phyloP scores from a whole-genome alignment of 73 alveolate species.

The Paramecium primaurelia region DNA sequence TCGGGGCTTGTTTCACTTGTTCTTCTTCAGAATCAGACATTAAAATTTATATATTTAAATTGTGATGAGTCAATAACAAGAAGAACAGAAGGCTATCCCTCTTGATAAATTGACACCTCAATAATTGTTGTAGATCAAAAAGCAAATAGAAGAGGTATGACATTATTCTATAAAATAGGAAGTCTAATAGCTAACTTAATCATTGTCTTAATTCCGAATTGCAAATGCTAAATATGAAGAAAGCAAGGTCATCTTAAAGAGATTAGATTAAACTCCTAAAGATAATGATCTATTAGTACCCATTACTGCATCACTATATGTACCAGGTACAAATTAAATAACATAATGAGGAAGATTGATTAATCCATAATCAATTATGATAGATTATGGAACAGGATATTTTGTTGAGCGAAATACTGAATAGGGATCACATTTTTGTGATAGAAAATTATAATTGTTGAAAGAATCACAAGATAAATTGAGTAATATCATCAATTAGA shows the following conservation, averaged over 20 bases:
- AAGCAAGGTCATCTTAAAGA: conserved; percentile 35
- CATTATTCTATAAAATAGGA: conserved; percentile 8
- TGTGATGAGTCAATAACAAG: conserved; percentile 23
- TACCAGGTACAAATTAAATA: conserved; percentile 47
- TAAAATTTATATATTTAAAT: neutral
- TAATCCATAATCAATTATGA: conserved; percentile 14
- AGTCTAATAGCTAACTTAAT: conserved; percentile 18
- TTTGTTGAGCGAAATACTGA: conserved; percentile 52
- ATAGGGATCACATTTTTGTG: conserved; percentile 43
- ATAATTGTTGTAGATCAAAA: conserved; percentile 40
- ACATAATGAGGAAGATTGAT: conserved; percentile 43
- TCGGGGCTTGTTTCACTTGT: neutral
- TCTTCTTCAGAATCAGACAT: conserved; percentile 43
- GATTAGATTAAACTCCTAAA: conserved; percentile 42
- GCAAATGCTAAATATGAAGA: conserved; percentile 60
- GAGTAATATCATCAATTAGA: conserved; percentile 7
- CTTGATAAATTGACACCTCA: conserved; percentile 51
- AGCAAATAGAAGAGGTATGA: conserved; percentile 48
- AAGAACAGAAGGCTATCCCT: conserved; percentile 58
- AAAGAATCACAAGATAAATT: conserved; percentile 52
- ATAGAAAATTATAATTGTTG: conserved; percentile 47
- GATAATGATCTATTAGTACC: conserved; percentile 53
- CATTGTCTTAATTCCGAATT: conserved; percentile 45
- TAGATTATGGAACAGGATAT: conserved; percentile 64
- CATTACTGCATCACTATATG: conserved; percentile 54